These are phyloP conservation scores for Seiridium unicorne DNA, from an alignment of 2,329 filamentous ascomycete species.

Conservation along the genomic window DNA sequence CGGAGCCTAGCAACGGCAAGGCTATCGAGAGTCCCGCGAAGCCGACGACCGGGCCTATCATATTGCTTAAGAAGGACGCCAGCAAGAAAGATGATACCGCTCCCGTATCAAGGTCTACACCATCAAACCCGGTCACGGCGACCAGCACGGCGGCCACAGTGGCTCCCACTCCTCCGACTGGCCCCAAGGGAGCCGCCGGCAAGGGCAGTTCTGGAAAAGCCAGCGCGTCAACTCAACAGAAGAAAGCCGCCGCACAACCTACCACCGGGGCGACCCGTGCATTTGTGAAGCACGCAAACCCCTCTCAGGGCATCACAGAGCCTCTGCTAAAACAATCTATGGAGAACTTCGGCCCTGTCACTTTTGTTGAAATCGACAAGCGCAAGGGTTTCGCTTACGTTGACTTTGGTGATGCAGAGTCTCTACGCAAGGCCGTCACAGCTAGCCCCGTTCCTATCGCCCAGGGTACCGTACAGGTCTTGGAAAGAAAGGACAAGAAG, in stretches of 20 bases:
- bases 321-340: conserved; percentile 73
- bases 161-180: conserved; percentile 28
- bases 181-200: conserved; percentile 20
- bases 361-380: conserved; percentile 86
- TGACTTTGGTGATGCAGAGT: conserved; percentile 74
- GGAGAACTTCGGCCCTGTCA: conserved; percentile 69
- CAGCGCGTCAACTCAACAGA: conserved; percentile 19
- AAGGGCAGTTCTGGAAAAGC: conserved; percentile 18
- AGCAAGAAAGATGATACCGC: conserved; percentile 25
- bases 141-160: conserved; percentile 19
- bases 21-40: conserved; percentile 15
- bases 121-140: conserved; percentile 17
- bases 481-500: conserved; percentile 71
- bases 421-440: conserved; percentile 74
- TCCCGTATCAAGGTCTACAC: conserved; percentile 16
- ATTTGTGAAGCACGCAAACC: conserved; percentile 80
- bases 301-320: conserved; percentile 90
- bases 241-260: conserved; percentile 27
- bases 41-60: conserved; percentile 23
- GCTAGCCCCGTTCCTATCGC: conserved; percentile 81
- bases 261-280: conserved; percentile 59
- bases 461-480: conserved; percentile 81
- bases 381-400: conserved; percentile 94
- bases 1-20: conserved; percentile 25
- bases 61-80: conserved; percentile 26